These are phyloP conservation scores for Paramecium sexaurelia DNA, from an alignment of 73 alveolate species.

Conservation along the genomic window DNA sequence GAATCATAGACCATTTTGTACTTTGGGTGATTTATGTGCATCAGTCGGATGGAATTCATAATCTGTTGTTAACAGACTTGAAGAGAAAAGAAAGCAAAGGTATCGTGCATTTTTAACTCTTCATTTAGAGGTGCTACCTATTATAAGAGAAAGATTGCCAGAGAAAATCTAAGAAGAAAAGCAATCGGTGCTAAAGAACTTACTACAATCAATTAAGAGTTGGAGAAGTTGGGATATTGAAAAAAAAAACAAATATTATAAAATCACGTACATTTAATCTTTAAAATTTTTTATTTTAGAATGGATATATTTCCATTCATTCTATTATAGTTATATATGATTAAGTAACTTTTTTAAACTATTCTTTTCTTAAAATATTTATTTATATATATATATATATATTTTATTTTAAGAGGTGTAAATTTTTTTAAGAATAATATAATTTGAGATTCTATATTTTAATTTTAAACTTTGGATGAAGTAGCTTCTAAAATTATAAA, in stretches of 20 bases:
- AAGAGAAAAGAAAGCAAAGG: slow-evolving; percentile 90
- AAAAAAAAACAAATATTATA: not conserved
- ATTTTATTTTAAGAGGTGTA: too few relatives aligned
- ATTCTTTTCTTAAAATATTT: not conserved
- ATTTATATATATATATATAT: too few relatives aligned
- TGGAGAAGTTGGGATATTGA: slow-evolving; percentile 57
- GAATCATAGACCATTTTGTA: slow-evolving; percentile 82
- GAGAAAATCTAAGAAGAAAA: slow-evolving; percentile 28
- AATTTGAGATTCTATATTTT: not conserved
- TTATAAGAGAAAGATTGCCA: slow-evolving; percentile 56
- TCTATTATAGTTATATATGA: too few relatives aligned
- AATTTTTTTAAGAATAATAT: too few relatives aligned
- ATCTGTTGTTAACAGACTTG: slow-evolving; percentile 84
- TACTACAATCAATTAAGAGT: slow-evolving; percentile 16
- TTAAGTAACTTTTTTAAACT: too few relatives aligned
- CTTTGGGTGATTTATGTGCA: slow-evolving; percentile 91
- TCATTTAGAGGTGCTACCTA: slow-evolving; percentile 40
- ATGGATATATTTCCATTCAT: not conserved
- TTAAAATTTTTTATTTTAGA: not conserved
- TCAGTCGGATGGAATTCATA: slow-evolving; percentile 94
- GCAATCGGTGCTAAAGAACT: slow-evolving; percentile 57
- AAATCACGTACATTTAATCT: slow-evolving; percentile 11
- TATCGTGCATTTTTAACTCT: not conserved
- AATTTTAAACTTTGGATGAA: not conserved
- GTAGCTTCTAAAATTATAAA: not conserved